phyloP scores from a whole-genome alignment of 1,284 basidiomycete genomes.

The Apiotrichum veenhuisii region DNA sequence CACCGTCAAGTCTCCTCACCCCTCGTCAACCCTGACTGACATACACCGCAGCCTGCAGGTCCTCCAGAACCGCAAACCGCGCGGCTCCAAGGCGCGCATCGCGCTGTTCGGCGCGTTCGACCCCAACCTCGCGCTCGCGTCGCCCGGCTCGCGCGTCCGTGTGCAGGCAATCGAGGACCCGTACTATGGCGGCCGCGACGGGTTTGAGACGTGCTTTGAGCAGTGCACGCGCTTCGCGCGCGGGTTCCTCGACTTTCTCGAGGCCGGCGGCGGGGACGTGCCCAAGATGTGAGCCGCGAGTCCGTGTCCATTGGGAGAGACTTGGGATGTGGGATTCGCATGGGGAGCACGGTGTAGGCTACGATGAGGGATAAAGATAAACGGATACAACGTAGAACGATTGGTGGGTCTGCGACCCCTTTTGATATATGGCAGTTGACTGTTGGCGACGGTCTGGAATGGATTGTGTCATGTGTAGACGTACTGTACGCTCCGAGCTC shows the following conservation, averaged over 20 bases:
- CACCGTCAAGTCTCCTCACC: too few relatives aligned
- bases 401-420: too few relatives aligned
- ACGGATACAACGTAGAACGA: too few relatives aligned
- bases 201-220: constrained; percentile 51
- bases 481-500: too few relatives aligned
- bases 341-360: not conserved
- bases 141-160: constrained; percentile 20
- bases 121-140: constrained; percentile 24
- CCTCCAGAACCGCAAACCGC: constrained; percentile 40
- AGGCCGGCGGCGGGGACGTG: constrained; percentile 21
- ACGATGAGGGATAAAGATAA: too few relatives aligned
- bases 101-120: constrained; percentile 41
- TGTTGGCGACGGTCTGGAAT: too few relatives aligned
- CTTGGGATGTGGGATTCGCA: not conserved
- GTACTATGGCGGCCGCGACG: constrained; percentile 50
- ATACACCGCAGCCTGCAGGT: constrained; percentile 44
- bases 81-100: constrained; percentile 29
- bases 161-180: constrained; percentile 41
- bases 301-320: not conserved
- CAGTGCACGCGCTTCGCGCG: constrained; percentile 48
- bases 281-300: constrained; percentile 9
- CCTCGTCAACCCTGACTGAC: constrained; percentile 7
- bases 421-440: too few relatives aligned
- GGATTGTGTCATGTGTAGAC: too few relatives aligned
- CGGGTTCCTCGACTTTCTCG: constrained; percentile 46